Base-by-base conservation (phyloP, 441 rosid species). In the Omphalea diandra region DNA sequence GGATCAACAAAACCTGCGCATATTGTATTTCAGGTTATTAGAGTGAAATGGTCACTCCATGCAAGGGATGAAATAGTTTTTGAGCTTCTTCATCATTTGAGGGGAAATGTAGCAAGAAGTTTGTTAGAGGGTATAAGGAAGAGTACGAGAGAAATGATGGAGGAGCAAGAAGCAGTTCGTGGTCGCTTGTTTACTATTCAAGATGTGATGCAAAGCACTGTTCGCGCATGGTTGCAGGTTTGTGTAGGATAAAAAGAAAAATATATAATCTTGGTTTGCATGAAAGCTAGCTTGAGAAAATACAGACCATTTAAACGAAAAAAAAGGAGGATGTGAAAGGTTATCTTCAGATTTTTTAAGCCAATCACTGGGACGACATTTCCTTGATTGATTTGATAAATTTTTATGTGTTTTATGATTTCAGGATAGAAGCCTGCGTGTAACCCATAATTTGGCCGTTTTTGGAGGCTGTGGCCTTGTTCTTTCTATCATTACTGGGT, bases 21-120 rank as follows among this genome's bases (percentile, higher is more conserved):
- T 40, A 26, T 70, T 47, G 56, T 31, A 43, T 72, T 66, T 65
- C 81, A 92, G 98, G 96, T 89, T 73, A 92, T 95, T 63, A 83
- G 99, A 80, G 99, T 95, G 77, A 95, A 95, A 81, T 95, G 99
- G 98, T 92, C 99, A 8, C 96, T 95, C 29, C 99, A 95, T 50
- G 99, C 99, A 6, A 85, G 98, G 76, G 97, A 92, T 73, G 99
- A 95, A 85, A 95, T 95, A 8, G 81, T 92, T 75, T 95, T 89
- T 63, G 98, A 92, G 86, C 98, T 92, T 75, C 84, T 86, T 63
- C 98, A 87, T 52, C 98, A 95, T 77, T 81, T 95, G 71, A 87
- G 83, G 68, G 99, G 99, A 74, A 83, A 65, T 76, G 62, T 65
- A 26, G 61, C 84, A 36, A 86, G 90, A 58, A 73, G 15, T 52